Base-by-base conservation (phyloP, 306 rosid genomes). In the Vigna nakashimae region DNA sequence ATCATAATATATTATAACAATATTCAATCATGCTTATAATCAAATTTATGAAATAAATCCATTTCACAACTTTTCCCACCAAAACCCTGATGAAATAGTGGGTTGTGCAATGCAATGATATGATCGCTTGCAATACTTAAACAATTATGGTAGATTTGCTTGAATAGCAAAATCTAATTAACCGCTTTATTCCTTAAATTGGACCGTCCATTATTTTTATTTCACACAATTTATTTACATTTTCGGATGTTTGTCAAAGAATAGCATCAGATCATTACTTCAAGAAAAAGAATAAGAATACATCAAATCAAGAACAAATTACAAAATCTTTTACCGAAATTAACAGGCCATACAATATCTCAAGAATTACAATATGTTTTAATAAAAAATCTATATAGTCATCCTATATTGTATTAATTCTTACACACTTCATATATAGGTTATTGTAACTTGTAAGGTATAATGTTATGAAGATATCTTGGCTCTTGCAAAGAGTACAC, bases 401-500 rank as follows among this genome's bases (percentile, higher is more conserved):
- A 38, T 53, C 64, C 53, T 73, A 12, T 12, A 69, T 64, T 20
- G 46, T 40, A 64, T 82, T 12, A 10, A 65, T 22, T 75, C 56
- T 71, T 28, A 55, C 34, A 55, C 26, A 84, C 59, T 63, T 63
- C 34, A 74, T 32, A 79, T 42, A 74, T 32, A 79, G 73, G 59
- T 69, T 53, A 48, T 67, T 36, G 11, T 40, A 40, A 1, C 11
- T 6, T 57, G 58, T 49, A 22, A 36, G 48, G 46, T 49, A 64
- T 73, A 60, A 69, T 79, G 75, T 72, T 42, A 71, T 81, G 73
- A 84, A 2, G 97, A 88, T 88, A 94, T 89, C 79, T 92, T 94
- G 68, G 96, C 98, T 82, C 89, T 85, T 48, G 93, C 96, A 67
- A 94, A 94, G 67, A 94, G 82, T 40, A 92, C 78, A 56, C 98